Evolutionary conservation across 2,329 filamentous ascomycete genomes (phyloP).

Genomic region (Cucurbitaria berberidis): DNA sequence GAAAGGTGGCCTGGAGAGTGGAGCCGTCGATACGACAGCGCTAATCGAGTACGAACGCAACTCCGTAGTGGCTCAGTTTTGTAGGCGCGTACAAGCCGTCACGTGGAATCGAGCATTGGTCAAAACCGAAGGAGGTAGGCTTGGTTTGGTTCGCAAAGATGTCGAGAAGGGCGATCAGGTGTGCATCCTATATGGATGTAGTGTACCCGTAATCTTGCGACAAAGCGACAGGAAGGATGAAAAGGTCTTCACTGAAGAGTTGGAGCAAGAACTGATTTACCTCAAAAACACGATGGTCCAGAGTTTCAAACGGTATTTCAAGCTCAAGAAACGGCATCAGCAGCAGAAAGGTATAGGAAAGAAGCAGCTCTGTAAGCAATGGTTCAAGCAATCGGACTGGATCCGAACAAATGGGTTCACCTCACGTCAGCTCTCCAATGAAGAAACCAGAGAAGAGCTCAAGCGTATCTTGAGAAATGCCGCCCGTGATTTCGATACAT

Average conservation of each 20-base stretch:
- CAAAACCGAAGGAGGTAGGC: constrained; percentile 9
- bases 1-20: constrained; percentile 10
- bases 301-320: neutral
- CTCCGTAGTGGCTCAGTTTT: constrained; percentile 24
- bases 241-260: neutral
- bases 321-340: neutral
- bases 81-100: constrained; percentile 25
- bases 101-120: constrained; percentile 29
- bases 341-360: neutral
- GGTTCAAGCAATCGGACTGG: constrained; percentile 1
- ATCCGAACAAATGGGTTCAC: neutral
- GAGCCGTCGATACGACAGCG: constrained; percentile 14
- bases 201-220: constrained; percentile 22
- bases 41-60: constrained; percentile 22
- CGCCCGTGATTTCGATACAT: neutral
- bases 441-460: neutral
- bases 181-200: constrained; percentile 26
- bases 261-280: constrained; percentile 2
- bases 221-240: neutral
- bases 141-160: constrained; percentile 19
- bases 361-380: neutral
- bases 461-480: neutral
- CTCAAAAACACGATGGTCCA: neutral
- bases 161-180: constrained; percentile 17
- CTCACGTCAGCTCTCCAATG: neutral